phyloP scores from a whole-genome alignment of 371 early-diverging fungal genomes.

The Paraphysoderma sedebokerense region DNA sequence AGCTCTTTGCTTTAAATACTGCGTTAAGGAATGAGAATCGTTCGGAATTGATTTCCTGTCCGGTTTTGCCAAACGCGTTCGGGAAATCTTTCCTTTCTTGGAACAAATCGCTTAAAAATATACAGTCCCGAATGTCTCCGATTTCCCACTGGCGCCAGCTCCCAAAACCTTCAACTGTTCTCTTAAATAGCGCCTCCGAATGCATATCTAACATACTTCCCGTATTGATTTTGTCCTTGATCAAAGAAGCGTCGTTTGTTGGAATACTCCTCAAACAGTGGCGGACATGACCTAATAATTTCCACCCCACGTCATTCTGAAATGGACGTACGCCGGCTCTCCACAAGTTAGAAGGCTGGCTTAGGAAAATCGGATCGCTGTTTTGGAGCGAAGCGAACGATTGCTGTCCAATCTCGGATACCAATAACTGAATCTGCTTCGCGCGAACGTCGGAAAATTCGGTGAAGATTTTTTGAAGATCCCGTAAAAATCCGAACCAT shows the following conservation, averaged over 20 bases:
- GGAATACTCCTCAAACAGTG: constrained; percentile 36
- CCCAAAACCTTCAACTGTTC: constrained; percentile 27
- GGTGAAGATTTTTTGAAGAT: constrained; percentile 31
- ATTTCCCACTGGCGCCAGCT: constrained; percentile 56
- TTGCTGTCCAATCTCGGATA: constrained; percentile 35
- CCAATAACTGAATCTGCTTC: constrained; percentile 37
- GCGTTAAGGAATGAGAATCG: too few relatives aligned
- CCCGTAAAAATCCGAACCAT: constrained; percentile 52
- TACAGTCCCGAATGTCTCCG: constrained; percentile 22
- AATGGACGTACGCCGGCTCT: constrained; percentile 41
- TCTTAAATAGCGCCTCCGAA: constrained; percentile 27
- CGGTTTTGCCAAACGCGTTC: too few relatives aligned
- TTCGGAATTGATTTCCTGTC: too few relatives aligned
- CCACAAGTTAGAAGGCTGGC: constrained; percentile 49
- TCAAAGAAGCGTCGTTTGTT: too few relatives aligned
- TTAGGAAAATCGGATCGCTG: constrained; percentile 53
- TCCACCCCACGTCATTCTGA: constrained; percentile 61
- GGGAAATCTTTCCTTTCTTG: too few relatives aligned
- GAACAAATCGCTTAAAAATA: too few relatives aligned
- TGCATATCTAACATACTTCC: constrained; percentile 14
- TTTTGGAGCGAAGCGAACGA: constrained; percentile 23
- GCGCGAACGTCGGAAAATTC: constrained; percentile 30
- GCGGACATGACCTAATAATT: constrained; percentile 47
- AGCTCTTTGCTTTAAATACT: too few relatives aligned
- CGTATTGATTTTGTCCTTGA: constrained; percentile 30